Base-by-base conservation (phyloP, 1,284 basidiomycete genomes). In the Ustilago esculenta region DNA sequence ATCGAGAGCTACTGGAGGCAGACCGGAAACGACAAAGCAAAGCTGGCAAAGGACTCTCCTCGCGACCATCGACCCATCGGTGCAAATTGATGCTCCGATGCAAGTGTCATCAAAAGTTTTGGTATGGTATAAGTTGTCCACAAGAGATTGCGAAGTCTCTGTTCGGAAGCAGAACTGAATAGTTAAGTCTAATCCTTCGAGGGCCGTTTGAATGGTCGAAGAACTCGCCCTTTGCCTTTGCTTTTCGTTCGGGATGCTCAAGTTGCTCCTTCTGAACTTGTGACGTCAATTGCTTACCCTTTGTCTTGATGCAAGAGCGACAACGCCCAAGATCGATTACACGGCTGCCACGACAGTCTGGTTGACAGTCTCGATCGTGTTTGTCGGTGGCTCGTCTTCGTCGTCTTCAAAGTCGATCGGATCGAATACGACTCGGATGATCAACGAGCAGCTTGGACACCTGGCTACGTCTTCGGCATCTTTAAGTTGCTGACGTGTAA, bases 401-500 rank as follows among this genome's bases (percentile, higher is more conserved):
- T 71, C 68, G 20, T 71, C 68, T 25, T 71, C 72, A 21, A 73
- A 73, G 18, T 69, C 64, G 29, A 98, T 94, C 49, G 94, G 94
- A 84, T 98, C 95, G 82, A 90, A 98, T 47, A 98, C 88, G 34
- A 98, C 91, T 57, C 95, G 85, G 52, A 98, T 93, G 44, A 98
- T 87, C 24, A 98, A 85, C 73, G 92, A 94, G 80, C 95, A 98
- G 81, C 92, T 95, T 0, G 95, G 96, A 84, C 95, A 98, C 50
- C 88, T 93, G n/a, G 95, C 95, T 40, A 96, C 89, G 78, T 98
- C 96, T 77, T 98, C 95, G 42, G 89, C 97, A 65, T 93, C 86
- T 50, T 88, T 87, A 10, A 99, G 88, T 83, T 98, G 94, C 5
- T 64, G 60, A 39, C 75, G 88, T 17, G 92, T 90, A 75, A 98